These are phyloP conservation scores for Secale cereale DNA, from an alignment of 176 grass and related monocot genomes.

Conservation along the genomic window DNA sequence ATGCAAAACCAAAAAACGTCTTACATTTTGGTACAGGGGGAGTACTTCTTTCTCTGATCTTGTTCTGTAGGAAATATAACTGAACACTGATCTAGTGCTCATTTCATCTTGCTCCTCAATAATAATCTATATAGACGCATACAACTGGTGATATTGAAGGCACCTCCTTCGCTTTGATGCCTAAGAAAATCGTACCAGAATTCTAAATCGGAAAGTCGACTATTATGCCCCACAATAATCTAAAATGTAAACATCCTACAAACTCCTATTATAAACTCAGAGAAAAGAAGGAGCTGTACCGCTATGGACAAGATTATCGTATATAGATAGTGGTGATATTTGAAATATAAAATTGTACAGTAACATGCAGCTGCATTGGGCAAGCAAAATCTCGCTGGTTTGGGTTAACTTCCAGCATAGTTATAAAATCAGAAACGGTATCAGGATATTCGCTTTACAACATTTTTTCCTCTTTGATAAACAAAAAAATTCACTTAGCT, in stretches of 20 bases:
- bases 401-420: constrained; percentile 5
- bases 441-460: neutral
- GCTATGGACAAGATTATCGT: neutral
- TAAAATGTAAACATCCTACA: neutral
- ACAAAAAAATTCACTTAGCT: neutral
- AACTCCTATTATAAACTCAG: neutral
- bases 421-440: neutral
- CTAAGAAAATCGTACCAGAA: neutral
- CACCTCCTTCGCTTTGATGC: neutral
- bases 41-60: neutral
- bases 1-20: too few relatives aligned
- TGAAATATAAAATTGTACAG: neutral
- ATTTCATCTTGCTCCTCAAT: constrained; percentile 18
- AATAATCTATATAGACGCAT: neutral
- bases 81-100: neutral
- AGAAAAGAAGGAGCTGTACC: neutral
- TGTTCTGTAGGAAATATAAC: neutral
- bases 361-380: neutral
- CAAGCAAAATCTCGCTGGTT: neutral
- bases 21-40: too few relatives aligned
- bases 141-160: neutral
- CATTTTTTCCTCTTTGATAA: neutral
- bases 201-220: neutral
- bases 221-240: neutral
- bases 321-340: neutral